Evolutionary conservation across 208 protist species (phyloP).

Genomic region (Polymyxa betae): DNA sequence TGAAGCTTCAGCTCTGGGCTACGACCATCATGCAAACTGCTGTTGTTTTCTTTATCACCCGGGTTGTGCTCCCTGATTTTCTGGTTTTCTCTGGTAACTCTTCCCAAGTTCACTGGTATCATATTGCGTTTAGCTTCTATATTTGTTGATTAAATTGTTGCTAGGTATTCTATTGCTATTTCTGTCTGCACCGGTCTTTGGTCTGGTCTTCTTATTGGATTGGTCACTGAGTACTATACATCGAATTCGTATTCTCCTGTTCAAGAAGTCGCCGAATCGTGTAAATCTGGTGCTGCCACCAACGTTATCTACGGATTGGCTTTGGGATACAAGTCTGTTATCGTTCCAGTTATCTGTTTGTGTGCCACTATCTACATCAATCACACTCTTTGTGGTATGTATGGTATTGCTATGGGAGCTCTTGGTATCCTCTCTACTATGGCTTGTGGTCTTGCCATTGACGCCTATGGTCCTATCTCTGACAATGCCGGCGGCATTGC

Average conservation of each 20-base stretch:
- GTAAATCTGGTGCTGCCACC: conserved; percentile 67
- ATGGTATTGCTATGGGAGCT: conserved; percentile 65
- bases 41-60: conserved; percentile 55
- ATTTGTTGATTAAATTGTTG: not conserved
- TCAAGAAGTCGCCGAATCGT: conserved; percentile 65
- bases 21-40: conserved; percentile 61
- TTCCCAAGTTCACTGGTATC: not conserved
- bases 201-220: conserved; percentile 67
- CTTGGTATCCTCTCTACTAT: conserved; percentile 71
- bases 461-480: conserved; percentile 90
- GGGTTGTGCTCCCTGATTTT: conserved; percentile 51
- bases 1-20: conserved; percentile 69
- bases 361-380: conserved; percentile 50
- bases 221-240: conserved; percentile 72
- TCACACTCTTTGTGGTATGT: conserved; percentile 58
- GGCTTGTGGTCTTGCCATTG: conserved; percentile 81
- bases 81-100: conserved; percentile 12
- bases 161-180: conserved; percentile 51
- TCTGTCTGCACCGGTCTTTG: conserved; percentile 66
- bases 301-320: conserved; percentile 71
- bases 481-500: conserved; percentile 93
- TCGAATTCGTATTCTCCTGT: conserved; percentile 65
- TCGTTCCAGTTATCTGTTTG: conserved; percentile 62
- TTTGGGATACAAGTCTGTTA: conserved; percentile 67
- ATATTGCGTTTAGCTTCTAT: conserved; percentile 41